Conservation (phyloP, 768 basidiomycete species). For the Pulveroboletus sp. region DNA sequence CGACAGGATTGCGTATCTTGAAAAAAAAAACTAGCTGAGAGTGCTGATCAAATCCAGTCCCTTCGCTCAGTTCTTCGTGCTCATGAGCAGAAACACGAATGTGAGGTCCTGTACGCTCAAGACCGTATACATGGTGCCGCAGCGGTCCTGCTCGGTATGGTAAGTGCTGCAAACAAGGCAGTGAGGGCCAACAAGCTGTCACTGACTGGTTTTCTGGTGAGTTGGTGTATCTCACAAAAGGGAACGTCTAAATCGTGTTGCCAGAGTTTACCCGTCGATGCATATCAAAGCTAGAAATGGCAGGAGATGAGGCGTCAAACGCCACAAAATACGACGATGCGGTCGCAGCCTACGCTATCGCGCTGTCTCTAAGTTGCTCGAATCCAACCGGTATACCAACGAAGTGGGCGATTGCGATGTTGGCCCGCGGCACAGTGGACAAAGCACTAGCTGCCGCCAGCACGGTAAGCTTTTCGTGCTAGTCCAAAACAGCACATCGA, state of each 20-base stretch:
- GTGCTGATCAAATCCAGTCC: background rate
- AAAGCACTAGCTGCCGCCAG: background rate
- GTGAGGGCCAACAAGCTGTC: too few relatives aligned
- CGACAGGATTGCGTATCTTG: too few relatives aligned
- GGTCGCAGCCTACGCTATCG: background rate
- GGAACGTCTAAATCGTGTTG: too few relatives aligned
- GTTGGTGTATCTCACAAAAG: too few relatives aligned
- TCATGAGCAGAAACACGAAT: background rate
- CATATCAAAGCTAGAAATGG: too few relatives aligned
- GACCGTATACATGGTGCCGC: background rate
- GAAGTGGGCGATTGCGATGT: background rate
- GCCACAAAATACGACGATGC: background rate
- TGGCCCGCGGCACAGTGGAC: background rate
- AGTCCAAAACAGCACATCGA: too few relatives aligned
- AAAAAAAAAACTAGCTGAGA: too few relatives aligned
- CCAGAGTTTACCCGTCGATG: background rate
- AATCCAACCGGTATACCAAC: background rate
- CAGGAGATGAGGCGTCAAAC: background rate
- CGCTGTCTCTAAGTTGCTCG: background rate
- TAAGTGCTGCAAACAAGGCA: too few relatives aligned
- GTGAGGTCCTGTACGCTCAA: too few relatives aligned
- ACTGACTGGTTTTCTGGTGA: too few relatives aligned
- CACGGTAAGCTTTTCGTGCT: too few relatives aligned
- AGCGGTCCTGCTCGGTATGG: background rate
- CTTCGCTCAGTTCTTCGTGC: background rate